These are phyloP conservation scores for Chlamydomonas sp. DNA, from an alignment of 139 green algal species.

Conservation along the genomic window DNA sequence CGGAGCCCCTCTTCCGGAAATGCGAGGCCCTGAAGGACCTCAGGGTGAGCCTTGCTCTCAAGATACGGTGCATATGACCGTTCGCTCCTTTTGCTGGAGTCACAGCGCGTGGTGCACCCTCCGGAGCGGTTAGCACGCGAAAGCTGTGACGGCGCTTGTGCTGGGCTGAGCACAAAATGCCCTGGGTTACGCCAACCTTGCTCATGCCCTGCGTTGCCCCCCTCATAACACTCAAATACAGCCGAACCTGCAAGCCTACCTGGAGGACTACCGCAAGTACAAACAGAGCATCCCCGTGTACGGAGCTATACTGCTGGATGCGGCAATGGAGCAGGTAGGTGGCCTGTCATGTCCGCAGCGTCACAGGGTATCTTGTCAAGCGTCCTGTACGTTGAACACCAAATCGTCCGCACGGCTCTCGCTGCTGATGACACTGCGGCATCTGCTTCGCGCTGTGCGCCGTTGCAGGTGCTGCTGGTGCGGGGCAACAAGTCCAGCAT, in stretches of 20 bases:
- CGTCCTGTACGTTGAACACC: too few species aligned
- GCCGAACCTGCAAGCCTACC: conserved; percentile 11
- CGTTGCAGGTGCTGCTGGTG: conserved; percentile 69
- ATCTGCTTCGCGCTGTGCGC: neutral
- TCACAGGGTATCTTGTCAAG: too few species aligned
- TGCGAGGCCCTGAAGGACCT: conserved; percentile 14
- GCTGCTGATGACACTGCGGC: neutral
- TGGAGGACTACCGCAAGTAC: conserved; percentile 87
- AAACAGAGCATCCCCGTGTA: conserved; percentile 87
- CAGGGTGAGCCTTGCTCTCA: neutral
- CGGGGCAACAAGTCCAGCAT: conserved; percentile 77
- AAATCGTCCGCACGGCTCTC: too few species aligned
- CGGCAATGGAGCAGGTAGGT: conserved; percentile 72
- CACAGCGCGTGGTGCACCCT: too few species aligned
- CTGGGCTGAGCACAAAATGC: too few species aligned
- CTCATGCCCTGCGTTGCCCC: neutral
- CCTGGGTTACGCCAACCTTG: neutral
- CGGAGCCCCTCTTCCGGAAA: conserved; percentile 30
- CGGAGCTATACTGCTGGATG: conserved; percentile 91
- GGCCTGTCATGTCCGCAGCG: too few species aligned
- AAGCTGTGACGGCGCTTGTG: too few species aligned
- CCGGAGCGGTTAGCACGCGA: too few species aligned
- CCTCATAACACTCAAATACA: neutral
- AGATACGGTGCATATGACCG: too few species aligned
- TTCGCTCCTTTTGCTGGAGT: too few species aligned